A percentile compares a stretch with the other conserved stretches of the same genome.
phyloP scores from a whole-genome alignment of 306 rosid genomes.

The Notholithocarpus densiflorus region DNA sequence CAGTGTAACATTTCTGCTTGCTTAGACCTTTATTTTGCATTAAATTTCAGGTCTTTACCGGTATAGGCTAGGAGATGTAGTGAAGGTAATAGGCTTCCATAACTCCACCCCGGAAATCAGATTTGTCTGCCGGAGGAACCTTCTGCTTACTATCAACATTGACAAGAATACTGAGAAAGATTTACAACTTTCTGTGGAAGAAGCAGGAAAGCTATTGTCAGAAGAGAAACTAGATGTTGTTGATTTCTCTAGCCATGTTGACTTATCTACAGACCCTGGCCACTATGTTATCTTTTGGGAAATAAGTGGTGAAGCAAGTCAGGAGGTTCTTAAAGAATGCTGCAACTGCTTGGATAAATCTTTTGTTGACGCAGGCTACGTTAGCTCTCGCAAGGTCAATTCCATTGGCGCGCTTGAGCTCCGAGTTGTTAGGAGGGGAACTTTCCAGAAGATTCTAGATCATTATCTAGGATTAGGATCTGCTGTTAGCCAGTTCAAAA shows the following conservation, averaged over 20 bases:
- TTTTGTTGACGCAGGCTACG: slow-evolving; percentile 72
- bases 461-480: slow-evolving; percentile 59
- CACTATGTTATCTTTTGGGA: slow-evolving; percentile 91
- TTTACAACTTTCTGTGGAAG: slow-evolving; percentile 68
- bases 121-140: slow-evolving; percentile 60
- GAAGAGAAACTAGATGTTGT: slow-evolving; percentile 68
- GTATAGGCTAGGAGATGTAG: slow-evolving; percentile 80
- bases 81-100: slow-evolving; percentile 72
- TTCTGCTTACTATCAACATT: slow-evolving; percentile 65
- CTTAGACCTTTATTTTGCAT: not conserved
- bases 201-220: slow-evolving; percentile 49
- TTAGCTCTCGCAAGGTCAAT: slow-evolving; percentile 57
- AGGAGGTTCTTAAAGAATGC: slow-evolving; percentile 64
- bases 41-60: slow-evolving; percentile 71
- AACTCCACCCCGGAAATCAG: slow-evolving; percentile 76
- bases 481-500: slow-evolving; percentile 76
- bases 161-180: slow-evolving; percentile 93
- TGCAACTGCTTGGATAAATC: slow-evolving; percentile 68
- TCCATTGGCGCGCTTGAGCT: slow-evolving; percentile 71
- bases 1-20: too few relatives aligned
- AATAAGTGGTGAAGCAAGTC: slow-evolving; percentile 64
- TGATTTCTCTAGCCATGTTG: slow-evolving; percentile 74
- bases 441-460: slow-evolving; percentile 69
- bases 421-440: slow-evolving; percentile 60
- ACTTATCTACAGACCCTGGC: slow-evolving; percentile 62